Evolutionary conservation across 331 rosid species (phyloP).

Genomic region (Malus hybrid): DNA sequence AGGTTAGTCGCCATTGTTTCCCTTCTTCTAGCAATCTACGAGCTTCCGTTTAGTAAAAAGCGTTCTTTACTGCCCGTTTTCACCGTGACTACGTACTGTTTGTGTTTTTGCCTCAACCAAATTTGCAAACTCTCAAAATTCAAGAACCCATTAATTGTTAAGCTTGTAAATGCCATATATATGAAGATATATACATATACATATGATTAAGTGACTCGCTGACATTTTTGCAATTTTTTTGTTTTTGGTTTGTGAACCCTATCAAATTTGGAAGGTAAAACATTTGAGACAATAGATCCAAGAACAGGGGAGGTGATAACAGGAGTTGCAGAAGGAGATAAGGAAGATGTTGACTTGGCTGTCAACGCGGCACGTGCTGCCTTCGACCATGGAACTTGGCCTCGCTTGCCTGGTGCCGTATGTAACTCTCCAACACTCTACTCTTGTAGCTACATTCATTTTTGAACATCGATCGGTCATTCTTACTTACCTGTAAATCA

Average conservation of each 20-base stretch:
- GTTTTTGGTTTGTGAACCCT: neutral
- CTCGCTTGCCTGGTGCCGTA: slow-evolving; percentile 63
- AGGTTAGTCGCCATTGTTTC: neutral
- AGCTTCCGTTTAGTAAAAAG: too few relatives aligned
- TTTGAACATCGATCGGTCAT: too few relatives aligned
- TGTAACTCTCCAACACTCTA: neutral
- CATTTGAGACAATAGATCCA: slow-evolving; percentile 81
- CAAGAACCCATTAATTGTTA: too few relatives aligned
- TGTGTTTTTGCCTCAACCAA: too few relatives aligned
- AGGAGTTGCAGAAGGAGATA: slow-evolving; percentile 44
- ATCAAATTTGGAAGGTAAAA: slow-evolving; percentile 36
- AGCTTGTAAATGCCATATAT: too few relatives aligned
- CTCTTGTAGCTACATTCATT: too few relatives aligned
- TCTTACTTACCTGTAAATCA: too few relatives aligned
- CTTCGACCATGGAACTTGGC: slow-evolving; percentile 84
- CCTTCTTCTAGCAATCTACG: too few relatives aligned
- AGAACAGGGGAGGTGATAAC: slow-evolving; percentile 54
- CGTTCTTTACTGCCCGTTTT: too few relatives aligned
- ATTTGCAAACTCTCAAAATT: too few relatives aligned
- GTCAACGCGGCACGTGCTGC: slow-evolving; percentile 78
- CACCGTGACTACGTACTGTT: too few relatives aligned
- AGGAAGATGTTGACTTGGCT: slow-evolving; percentile 68
- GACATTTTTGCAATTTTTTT: neutral
- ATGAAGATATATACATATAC: too few relatives aligned
- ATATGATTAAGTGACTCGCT: neutral